These are phyloP conservation scores for Paratinospora sagittata DNA, from an alignment of 164 flowering plant genomes.

Conservation along the genomic window DNA sequence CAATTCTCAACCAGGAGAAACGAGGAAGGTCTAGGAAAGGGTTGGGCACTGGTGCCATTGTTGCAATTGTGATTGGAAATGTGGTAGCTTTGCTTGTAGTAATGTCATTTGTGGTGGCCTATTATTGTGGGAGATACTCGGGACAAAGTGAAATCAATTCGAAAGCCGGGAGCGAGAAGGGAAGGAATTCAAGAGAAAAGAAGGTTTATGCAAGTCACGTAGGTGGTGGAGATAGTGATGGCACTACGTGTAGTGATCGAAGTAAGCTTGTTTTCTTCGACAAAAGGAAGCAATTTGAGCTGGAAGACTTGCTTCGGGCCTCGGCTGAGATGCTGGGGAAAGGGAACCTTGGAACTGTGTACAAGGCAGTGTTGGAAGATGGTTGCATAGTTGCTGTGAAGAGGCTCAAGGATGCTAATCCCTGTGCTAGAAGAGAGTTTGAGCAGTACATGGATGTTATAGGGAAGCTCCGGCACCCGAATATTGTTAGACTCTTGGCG, in stretches of 20 bases:
- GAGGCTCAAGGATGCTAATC: conserved; percentile 90
- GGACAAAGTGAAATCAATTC: conserved; percentile 22
- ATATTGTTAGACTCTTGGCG: conserved; percentile 67
- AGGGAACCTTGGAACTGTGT: conserved; percentile 92
- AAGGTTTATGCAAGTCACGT: conserved; percentile 38
- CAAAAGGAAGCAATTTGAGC: conserved; percentile 68
- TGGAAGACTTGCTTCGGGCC: conserved; percentile 85
- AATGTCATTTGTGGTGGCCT: conserved; percentile 48
- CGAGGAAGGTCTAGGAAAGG: conserved; percentile 23
- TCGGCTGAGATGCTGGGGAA: conserved; percentile 99
- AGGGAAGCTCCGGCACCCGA: conserved; percentile 78
- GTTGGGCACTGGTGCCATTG: conserved; percentile 52
- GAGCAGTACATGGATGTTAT: conserved; percentile 94
- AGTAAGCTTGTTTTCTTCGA: conserved; percentile 88
- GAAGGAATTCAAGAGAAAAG: conserved; percentile 50
- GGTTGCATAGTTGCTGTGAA: conserved; percentile 84
- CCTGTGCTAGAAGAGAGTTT: conserved; percentile 77
- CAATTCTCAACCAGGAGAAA: conserved; percentile 4
- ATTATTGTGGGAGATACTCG: conserved; percentile 40
- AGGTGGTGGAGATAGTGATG: conserved; percentile 62
- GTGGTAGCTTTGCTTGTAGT: conserved; percentile 51
- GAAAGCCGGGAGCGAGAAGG: conserved; percentile 36
- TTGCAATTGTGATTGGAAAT: conserved; percentile 60
- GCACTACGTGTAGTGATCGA: conserved; percentile 46
- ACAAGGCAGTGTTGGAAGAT: conserved; percentile 82